phyloP scores from a whole-genome alignment of 225 moss, liverwort and hornwort species.

The Marchantia polymorpha region DNA sequence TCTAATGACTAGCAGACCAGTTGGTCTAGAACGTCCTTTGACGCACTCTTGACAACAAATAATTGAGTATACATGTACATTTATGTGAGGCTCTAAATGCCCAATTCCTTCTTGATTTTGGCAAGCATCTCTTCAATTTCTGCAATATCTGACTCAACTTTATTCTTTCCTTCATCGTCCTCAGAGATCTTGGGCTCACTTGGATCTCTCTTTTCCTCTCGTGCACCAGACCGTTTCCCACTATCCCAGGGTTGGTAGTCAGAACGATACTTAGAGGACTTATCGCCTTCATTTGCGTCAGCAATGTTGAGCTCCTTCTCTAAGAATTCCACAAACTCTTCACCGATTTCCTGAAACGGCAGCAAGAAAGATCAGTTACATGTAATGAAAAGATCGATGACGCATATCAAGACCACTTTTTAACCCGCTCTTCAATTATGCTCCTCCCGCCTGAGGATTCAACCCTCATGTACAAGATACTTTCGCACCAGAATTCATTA shows the following conservation, averaged over 20 bases:
- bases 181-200: conserved; percentile 25
- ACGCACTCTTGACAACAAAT: neutral
- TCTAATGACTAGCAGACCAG: neutral
- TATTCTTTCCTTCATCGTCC: conserved; percentile 31
- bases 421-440: no score
- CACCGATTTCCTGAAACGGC: conserved; percentile 69
- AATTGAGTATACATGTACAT: neutral
- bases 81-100: neutral
- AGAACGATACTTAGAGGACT: conserved; percentile 20
- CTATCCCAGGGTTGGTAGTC: conserved; percentile 23
- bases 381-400: no score
- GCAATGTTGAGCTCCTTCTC: conserved; percentile 84
- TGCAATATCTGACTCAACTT: conserved; percentile 56
- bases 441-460: no score
- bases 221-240: conserved; percentile 19
- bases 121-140: conserved; percentile 97
- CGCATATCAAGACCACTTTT: no score
- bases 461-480: no score
- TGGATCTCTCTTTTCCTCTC: conserved; percentile 31
- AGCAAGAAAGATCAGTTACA: neutral
- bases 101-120: conserved; percentile 53
- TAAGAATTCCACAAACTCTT: conserved; percentile 91
- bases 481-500: no score
- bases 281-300: conserved; percentile 41
- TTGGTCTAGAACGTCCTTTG: neutral